Base-by-base conservation (phyloP, 2,329 filamentous ascomycete genomes). In the Penicillium aurantiogriseum region DNA sequence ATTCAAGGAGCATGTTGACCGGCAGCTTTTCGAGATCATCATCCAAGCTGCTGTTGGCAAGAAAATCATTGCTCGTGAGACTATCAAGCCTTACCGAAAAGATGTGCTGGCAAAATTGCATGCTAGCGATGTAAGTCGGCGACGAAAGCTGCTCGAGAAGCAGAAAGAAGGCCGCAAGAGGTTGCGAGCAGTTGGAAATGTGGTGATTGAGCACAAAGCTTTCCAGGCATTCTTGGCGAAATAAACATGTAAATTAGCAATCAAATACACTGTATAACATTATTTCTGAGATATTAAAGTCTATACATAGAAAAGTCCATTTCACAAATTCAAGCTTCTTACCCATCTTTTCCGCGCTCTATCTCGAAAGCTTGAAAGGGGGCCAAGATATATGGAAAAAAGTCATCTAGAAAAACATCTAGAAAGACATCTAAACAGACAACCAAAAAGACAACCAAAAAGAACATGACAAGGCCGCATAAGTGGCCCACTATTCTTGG, bases 21-120 rank as follows among this genome's bases (percentile, higher is more conserved):
- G 94, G 19, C 94, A 99, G 74, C 94, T 97, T 87, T 99, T 96
- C 69, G 94, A 99, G 77, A 86, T 99, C 23, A 81, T 97, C 55
- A 97, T 99, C 62, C 94, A 99, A 76, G 93, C 94, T 3, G 88
- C 90, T 0, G 88, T 90, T 0, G 93, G 92, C 4, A 87, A 85
- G 65, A 85, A 88, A 50, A 88, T 99, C 51, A 85, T 99, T 4
- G 94, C 94, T 0, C 83, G 94, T 69, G 94, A 97, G 73, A 97
- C 92, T 0, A 88, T 99, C 72, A 97, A 97, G 79, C 91, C 94
- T 0, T 99, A 96, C 75, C 83, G 94, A 46, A 99, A 99, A 75
- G 94, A 99, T 67, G 94, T 99, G 3, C 77, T 96, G 56, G 88
- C 89, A 8, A 97, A 97, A 76, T 79, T 99, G 55, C 95, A 99